Conservation (phyloP, 2,329 filamentous ascomycete species). For the Beauveria sp. region DNA sequence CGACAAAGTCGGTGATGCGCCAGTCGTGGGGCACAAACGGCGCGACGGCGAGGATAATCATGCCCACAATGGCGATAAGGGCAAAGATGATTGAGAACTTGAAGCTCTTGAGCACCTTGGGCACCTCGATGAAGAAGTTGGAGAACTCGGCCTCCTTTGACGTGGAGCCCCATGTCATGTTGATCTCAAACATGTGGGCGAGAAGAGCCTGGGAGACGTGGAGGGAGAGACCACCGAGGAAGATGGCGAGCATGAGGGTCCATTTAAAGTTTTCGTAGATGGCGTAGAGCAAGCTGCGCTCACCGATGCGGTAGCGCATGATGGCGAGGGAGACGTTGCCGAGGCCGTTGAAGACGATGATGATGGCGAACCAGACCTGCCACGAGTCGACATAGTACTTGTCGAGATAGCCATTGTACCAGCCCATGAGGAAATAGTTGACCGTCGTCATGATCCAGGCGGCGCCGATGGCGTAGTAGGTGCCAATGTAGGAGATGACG, state of each 20-base stretch:
- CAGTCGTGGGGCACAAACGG: conserved; percentile 58
- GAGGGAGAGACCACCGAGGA: conserved; percentile 36
- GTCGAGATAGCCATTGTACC: conserved; percentile 59
- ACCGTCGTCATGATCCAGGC: conserved; percentile 58
- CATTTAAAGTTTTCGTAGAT: conserved; percentile 47
- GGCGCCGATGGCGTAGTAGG: conserved; percentile 63
- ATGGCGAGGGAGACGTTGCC: conserved; percentile 55
- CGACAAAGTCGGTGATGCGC: conserved; percentile 64
- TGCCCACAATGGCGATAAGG: conserved; percentile 47
- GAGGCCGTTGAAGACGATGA: conserved; percentile 56
- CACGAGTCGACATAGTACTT: conserved; percentile 62
- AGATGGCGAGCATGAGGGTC: conserved; percentile 46
- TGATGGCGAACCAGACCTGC: conserved; percentile 53
- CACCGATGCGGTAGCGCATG: conserved; percentile 53
- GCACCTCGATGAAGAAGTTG: conserved; percentile 49
- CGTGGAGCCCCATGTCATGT: conserved; percentile 46
- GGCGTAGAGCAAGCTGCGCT: conserved; percentile 39
- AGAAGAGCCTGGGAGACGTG: conserved; percentile 35
- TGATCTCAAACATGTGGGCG: conserved; percentile 34
- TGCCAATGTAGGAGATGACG: conserved; percentile 63
- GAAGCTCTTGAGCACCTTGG: conserved; percentile 69
- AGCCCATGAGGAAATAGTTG: conserved; percentile 67
- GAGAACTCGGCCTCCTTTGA: conserved; percentile 54
- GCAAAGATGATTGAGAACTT: conserved; percentile 63
- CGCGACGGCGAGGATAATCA: conserved; percentile 57